phyloP scores from a whole-genome alignment of 1,139 yeast species.

The Sugiyamaella sp. region DNA sequence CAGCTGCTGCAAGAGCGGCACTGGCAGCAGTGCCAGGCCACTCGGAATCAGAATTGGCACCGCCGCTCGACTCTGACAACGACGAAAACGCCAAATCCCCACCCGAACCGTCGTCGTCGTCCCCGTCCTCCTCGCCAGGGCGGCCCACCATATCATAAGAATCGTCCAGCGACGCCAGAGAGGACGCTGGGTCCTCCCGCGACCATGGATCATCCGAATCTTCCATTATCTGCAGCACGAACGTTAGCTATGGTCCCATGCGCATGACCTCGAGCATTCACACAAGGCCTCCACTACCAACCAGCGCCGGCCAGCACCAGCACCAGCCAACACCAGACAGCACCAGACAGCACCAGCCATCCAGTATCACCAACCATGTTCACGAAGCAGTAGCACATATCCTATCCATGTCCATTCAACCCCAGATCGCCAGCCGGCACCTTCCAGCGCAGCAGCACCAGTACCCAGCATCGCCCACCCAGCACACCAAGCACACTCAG shows the following conservation, averaged over 20 bases:
- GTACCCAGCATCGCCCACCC: no score
- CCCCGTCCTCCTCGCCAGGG: conserved; percentile 18
- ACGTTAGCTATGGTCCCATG: not conserved
- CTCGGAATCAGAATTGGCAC: conserved; percentile 8
- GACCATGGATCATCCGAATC: conserved; percentile 9
- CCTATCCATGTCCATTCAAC: no score
- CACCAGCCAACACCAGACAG: no score
- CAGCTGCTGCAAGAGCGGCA: not conserved
- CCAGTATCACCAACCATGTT: no score
- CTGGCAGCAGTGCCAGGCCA: not conserved
- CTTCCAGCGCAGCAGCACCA: no score
- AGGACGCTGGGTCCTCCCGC: conserved; percentile 9
- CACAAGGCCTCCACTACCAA: not conserved
- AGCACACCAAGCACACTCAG: no score
- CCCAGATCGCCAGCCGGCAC: no score
- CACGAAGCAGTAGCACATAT: no score
- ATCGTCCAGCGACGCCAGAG: conserved; percentile 11
- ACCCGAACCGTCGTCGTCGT: conserved; percentile 12
- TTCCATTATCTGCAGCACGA: conserved; percentile 2
- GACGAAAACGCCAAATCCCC: conserved; percentile 19
- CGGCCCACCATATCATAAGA: conserved; percentile 16
- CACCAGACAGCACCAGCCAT: no score
- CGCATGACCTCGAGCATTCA: not conserved
- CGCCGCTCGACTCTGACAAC: conserved; percentile 9
- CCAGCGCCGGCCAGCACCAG: conserved; percentile 1